These are phyloP conservation scores for Fusarium miscanthi DNA, from an alignment of 2,329 filamentous ascomycete species.

Conservation along the genomic window DNA sequence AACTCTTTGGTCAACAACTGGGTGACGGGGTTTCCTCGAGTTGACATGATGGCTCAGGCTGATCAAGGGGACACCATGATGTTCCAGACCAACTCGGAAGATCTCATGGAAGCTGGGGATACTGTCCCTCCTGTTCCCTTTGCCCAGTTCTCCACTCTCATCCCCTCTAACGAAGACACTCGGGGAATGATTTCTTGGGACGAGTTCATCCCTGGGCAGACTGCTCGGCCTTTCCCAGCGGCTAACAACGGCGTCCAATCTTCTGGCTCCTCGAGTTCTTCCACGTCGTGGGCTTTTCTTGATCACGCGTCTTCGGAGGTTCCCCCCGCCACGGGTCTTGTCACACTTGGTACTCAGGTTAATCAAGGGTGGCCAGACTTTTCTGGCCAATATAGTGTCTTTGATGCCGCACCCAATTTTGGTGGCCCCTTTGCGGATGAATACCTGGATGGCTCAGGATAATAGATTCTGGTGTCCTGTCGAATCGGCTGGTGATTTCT, in stretches of 20 bases:
- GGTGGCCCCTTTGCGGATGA: accelerated
- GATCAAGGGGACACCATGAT: no score
- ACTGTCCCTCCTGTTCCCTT: background rate
- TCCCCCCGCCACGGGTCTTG: no score
- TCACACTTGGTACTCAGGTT: background rate
- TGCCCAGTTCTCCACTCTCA: accelerated
- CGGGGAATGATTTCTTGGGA: accelerated
- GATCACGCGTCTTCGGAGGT: background rate
- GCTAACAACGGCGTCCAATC: no score
- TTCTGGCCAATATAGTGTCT: no score
- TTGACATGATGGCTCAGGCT: background rate
- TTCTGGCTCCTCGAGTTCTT: background rate
- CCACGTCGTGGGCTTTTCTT: no score
- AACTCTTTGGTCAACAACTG: background rate
- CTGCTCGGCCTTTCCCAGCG: background rate
- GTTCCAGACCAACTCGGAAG: accelerated
- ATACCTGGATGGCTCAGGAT: no score
- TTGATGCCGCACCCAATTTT: accelerated
- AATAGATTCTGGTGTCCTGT: background rate
- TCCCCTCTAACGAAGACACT: accelerated
- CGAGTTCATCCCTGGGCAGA: background rate
- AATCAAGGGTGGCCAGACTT: no score
- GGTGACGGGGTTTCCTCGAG: background rate
- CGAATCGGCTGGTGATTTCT: no score
- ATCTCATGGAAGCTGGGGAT: background rate